phyloP scores from a whole-genome alignment of 2,329 filamentous ascomycete species.

The Aureobasidium leucospermi region DNA sequence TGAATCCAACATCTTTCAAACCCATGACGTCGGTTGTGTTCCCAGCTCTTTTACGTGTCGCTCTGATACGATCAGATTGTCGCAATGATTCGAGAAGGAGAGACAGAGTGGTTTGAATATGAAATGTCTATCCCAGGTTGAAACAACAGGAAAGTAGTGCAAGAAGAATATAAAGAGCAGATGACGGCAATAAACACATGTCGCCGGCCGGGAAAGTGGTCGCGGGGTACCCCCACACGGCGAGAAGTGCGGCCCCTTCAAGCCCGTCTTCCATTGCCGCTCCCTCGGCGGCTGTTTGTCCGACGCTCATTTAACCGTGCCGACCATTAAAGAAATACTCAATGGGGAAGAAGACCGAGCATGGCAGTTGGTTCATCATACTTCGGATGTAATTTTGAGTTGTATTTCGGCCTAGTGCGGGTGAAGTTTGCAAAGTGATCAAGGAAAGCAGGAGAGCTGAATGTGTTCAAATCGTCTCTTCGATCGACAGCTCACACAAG shows the following conservation, averaged over 20 bases:
- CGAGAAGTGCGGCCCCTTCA: background rate
- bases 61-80: background rate
- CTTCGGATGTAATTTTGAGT: no score
- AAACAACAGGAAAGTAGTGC: background rate
- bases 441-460: no score
- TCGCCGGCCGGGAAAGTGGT: background rate
- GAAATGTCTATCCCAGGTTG: background rate
- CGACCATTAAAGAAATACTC: background rate
- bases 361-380: no score
- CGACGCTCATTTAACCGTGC: background rate
- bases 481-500: no score
- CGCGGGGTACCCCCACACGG: slow-evolving; percentile 5
- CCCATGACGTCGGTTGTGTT: slow-evolving; percentile 2
- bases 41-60: background rate
- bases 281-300: background rate
- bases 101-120: background rate
- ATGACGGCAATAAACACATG: background rate
- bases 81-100: background rate
- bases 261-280: background rate
- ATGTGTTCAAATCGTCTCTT: no score
- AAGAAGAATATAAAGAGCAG: background rate
- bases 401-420: no score
- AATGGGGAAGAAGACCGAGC: background rate
- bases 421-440: no score
- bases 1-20: slow-evolving; percentile 52